phyloP scores from a whole-genome alignment of 495 filamentous ascomycete genomes.

The Parmelia sp. region DNA sequence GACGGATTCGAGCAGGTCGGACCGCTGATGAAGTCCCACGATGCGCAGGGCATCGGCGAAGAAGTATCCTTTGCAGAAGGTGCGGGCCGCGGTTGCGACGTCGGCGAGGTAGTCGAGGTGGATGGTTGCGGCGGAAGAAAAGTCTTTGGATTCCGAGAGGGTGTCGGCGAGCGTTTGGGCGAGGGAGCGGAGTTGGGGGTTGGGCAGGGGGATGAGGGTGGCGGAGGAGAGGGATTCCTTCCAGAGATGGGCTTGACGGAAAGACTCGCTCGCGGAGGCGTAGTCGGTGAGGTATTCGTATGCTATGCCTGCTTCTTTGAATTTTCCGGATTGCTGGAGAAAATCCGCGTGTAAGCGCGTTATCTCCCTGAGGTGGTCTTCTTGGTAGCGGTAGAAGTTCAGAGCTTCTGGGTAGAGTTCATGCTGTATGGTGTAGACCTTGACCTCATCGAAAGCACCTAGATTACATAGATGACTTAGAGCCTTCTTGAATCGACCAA shows the following conservation, averaged over 20 bases:
- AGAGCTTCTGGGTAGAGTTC: slow-evolving; percentile 71
- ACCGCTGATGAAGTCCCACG: slow-evolving; percentile 44
- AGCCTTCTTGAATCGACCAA: slow-evolving; percentile 69
- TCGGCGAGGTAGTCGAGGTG: slow-evolving; percentile 74
- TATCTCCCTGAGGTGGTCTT: slow-evolving; percentile 51
- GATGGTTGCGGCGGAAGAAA: slow-evolving; percentile 68
- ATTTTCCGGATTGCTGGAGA: slow-evolving; percentile 64
- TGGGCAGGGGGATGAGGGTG: slow-evolving; percentile 54
- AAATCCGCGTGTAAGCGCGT: slow-evolving; percentile 71
- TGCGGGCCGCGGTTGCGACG: slow-evolving; percentile 54
- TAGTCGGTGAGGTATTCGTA: slow-evolving; percentile 81
- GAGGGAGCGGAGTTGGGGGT: slow-evolving; percentile 54
- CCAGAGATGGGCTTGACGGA: slow-evolving; percentile 79
- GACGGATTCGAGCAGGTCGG: slow-evolving; percentile 47
- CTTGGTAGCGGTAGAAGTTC: slow-evolving; percentile 75
- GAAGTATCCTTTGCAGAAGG: slow-evolving; percentile 74
- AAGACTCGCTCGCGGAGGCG: slow-evolving; percentile 65
- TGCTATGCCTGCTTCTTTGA: slow-evolving; percentile 78
- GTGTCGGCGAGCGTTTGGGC: slow-evolving; percentile 62
- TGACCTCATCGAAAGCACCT: slow-evolving; percentile 64
- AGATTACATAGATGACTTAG: slow-evolving; percentile 65
- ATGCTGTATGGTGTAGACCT: slow-evolving; percentile 69
- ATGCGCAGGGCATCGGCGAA: slow-evolving; percentile 81
- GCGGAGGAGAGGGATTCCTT: slow-evolving; percentile 78
- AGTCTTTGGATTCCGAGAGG: slow-evolving; percentile 75